Evolutionary conservation across 2,329 filamentous ascomycete genomes (phyloP).

Genomic region (Phoma herbarum): DNA sequence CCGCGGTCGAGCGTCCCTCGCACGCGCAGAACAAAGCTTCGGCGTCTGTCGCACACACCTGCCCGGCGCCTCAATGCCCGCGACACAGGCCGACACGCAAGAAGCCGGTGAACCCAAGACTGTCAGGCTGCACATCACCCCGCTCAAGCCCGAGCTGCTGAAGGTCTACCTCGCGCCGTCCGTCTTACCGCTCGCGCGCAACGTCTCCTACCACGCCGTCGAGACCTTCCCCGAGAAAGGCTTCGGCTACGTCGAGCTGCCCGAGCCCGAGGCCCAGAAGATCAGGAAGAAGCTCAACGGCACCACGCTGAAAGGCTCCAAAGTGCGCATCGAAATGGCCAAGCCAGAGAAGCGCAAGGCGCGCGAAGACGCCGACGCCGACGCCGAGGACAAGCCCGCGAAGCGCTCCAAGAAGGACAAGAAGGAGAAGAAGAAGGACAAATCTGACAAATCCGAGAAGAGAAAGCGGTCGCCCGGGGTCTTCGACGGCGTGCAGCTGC

Average conservation of each 20-base stretch:
- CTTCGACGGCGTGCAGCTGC: slow-evolving; percentile 74
- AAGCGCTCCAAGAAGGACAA: slow-evolving; percentile 56
- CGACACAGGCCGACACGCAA: slow-evolving; percentile 38
- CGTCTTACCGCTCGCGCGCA: slow-evolving; percentile 71
- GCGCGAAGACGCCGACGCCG: slow-evolving; percentile 48
- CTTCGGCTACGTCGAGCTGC: slow-evolving; percentile 90
- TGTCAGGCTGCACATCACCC: slow-evolving; percentile 83
- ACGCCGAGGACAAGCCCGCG: slow-evolving; percentile 57
- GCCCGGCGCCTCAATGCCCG: slow-evolving; percentile 45
- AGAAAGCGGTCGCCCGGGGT: slow-evolving; percentile 61
- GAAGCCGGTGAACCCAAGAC: slow-evolving; percentile 34
- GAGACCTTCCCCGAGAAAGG: slow-evolving; percentile 88
- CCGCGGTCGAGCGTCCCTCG: slow-evolving; percentile 15
- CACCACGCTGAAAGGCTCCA: slow-evolving; percentile 81
- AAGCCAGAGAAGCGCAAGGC: slow-evolving; percentile 66
- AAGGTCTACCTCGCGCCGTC: slow-evolving; percentile 75
- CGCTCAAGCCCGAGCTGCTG: slow-evolving; percentile 79
- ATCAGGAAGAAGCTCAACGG: slow-evolving; percentile 91
- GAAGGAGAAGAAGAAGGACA: slow-evolving; percentile 47
- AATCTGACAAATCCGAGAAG: slow-evolving; percentile 14
- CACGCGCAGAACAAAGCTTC: slow-evolving; percentile 9
- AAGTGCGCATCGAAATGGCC: slow-evolving; percentile 85
- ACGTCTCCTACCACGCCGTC: slow-evolving; percentile 87
- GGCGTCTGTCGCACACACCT: slow-evolving; percentile 1
- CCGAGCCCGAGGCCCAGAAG: slow-evolving; percentile 83